Base-by-base conservation (phyloP, 2,329 filamentous ascomycete species). In the Aspergillus fischeri region DNA sequence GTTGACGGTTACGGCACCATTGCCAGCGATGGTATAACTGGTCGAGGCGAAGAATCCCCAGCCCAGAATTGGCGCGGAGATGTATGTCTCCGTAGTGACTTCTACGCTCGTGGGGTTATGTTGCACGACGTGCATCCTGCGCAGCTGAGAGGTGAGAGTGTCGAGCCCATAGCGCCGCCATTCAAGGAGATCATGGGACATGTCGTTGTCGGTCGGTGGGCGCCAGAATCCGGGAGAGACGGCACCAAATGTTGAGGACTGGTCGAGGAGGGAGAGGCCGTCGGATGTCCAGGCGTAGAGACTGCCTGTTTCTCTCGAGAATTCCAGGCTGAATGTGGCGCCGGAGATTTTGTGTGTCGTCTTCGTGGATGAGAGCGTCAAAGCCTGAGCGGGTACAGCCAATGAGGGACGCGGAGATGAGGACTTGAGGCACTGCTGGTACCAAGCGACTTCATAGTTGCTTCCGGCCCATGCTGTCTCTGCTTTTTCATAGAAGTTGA, bases 401-500 rank as follows among this genome's bases (percentile, higher is more conserved):
- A 38, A 17, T 17, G 32, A 17, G 52, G 48, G 21, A 29, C 4
- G 17, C 38, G 20, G 17, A 8, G 35, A 38, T 1, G 54, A 41
- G 3, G 35, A 5, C 32, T 48, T 29, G 4, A 60, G 55, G 24
- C 52, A 53, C 28, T 57, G 55, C 45, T 50, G 63, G 61, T 21
- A 62, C 48, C 51, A 61, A 29, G 38, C 60, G 59, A 50, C 54
- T 52, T 50, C 54, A 45, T 49, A 51, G 32, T 55, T 55, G 21
- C 83, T 83, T 85, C 65, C 86, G 82, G 83, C 83, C 86, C 64
- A 86, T 80, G 59, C 81, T 84, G 53, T 38, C 14, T 38, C 32
- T 88, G 25, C 10, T 44, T 52, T 14, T 45, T 53, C 1, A 9
- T 49, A 14, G 47, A 60, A 60, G 3, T 44, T 50, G 3, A 60